Percentiles rank a stretch among this genome's conserved stretches.
These are phyloP conservation scores for Nematodospora valgi DNA, from an alignment of 805 yeast genomes.

Conservation along the genomic window DNA sequence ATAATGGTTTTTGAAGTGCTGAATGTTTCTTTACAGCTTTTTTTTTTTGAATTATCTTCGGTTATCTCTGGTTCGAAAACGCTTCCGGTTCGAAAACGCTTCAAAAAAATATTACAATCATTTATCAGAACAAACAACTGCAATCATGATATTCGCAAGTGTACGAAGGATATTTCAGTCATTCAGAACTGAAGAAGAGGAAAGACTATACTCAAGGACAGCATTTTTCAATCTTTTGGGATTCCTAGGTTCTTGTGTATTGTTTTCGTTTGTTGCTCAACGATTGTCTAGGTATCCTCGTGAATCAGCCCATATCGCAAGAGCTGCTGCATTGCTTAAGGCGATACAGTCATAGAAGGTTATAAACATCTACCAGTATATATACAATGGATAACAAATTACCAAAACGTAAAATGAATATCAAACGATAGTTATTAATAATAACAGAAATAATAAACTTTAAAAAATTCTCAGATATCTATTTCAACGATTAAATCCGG, in stretches of 20 bases:
- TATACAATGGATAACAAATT: not conserved
- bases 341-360: slow-evolving; percentile 17
- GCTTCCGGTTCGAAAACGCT: no score
- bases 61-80: slow-evolving; percentile 6
- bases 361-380: not conserved
- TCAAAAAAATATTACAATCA: no score
- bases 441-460: no score
- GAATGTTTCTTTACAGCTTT: not conserved
- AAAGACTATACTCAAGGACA: slow-evolving; percentile 65
- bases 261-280: slow-evolving; percentile 79
- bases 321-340: slow-evolving; percentile 22
- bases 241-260: slow-evolving; percentile 74
- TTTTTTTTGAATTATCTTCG: slow-evolving; percentile 2
- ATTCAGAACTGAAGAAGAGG: slow-evolving; percentile 84
- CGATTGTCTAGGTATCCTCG: slow-evolving; percentile 34
- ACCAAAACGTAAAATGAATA: not conserved
- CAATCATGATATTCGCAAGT: slow-evolving; percentile 61
- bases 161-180: slow-evolving; percentile 76
- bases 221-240: slow-evolving; percentile 81
- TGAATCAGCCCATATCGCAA: slow-evolving; percentile 26
- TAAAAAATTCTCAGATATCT: no score
- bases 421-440: not conserved
- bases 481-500: slow-evolving; percentile 5
- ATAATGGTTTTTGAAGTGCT: slow-evolving; percentile 14
- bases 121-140: slow-evolving; percentile 31